These are phyloP conservation scores for Rehmannia glutinosa DNA, from an alignment of 257 asterid genomes.

Conservation along the genomic window DNA sequence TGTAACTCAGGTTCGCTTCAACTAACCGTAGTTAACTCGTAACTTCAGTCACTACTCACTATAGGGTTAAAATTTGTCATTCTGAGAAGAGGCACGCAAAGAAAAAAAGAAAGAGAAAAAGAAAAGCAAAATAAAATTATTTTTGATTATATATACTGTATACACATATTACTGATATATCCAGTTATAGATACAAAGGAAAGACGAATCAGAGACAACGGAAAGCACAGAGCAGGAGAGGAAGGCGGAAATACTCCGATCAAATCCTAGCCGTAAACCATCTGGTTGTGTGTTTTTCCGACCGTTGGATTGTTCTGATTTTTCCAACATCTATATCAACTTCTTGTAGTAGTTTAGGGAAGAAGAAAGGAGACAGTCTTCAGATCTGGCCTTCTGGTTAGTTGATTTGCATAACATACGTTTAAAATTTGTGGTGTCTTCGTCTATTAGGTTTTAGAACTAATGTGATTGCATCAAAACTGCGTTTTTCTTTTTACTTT, in stretches of 20 bases:
- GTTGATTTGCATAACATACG: constrained; percentile 13
- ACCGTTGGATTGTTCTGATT: constrained; percentile 28
- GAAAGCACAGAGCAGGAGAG: constrained; percentile 3
- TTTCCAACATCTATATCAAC: constrained; percentile 11
- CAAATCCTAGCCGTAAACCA: constrained; percentile 21
- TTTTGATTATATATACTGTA: not conserved
- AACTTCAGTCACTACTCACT: not conserved
- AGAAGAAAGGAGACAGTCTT: not conserved
- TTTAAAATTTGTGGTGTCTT: too few species aligned
- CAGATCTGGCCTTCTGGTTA: constrained; percentile 58
- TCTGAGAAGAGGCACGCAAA: not conserved
- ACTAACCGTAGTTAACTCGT: constrained; percentile 21
- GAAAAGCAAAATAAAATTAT: not conserved
- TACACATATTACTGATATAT: too few species aligned
- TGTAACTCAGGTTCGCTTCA: constrained; percentile 10
- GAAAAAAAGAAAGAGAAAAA: not conserved
- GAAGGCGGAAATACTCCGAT: constrained; percentile 5
- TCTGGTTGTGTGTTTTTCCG: constrained; percentile 14
- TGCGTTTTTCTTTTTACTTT: not conserved
- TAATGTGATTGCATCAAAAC: not conserved
- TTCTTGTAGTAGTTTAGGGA: not conserved
- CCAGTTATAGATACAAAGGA: not conserved
- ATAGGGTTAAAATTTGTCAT: not conserved
- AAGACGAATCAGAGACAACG: constrained; percentile 1
- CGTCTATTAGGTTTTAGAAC: not conserved